Conservation (phyloP, 2,329 filamentous ascomycete species). For the Berkeleyomyces basicola region DNA sequence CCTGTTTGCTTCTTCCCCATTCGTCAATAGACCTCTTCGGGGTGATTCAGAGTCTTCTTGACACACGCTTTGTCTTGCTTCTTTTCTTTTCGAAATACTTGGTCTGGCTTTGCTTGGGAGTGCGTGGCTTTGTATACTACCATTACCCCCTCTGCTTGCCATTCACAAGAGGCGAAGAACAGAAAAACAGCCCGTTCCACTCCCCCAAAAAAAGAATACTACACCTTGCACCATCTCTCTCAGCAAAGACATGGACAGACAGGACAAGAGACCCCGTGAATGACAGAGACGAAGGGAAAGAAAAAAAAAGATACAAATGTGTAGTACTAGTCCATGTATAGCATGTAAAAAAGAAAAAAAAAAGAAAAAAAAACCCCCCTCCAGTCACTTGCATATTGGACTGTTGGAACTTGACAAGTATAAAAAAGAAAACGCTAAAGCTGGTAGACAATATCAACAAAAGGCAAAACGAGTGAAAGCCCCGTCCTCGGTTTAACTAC, state of each 20-base stretch:
- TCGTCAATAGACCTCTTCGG: slow-evolving; percentile 23
- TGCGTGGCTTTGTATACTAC: not conserved
- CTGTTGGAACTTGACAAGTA: no score
- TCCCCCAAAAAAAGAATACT: no score
- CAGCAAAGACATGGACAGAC: no score
- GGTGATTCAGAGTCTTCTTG: slow-evolving; percentile 5
- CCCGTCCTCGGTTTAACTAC: no score
- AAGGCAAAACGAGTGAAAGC: no score
- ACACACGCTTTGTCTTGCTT: not conserved
- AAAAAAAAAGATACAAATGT: not conserved
- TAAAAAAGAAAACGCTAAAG: no score
- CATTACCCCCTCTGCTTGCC: not conserved
- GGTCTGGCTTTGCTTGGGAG: not conserved
- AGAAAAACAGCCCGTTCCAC: no score
- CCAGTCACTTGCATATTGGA: no score
- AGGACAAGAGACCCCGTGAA: not conserved
- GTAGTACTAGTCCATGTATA: not conserved
- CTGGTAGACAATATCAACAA: no score
- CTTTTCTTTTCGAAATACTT: not conserved
- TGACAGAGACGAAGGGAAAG: not conserved
- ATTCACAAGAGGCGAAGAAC: no score
- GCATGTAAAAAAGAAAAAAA: not conserved
- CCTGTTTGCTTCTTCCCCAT: slow-evolving; percentile 13
- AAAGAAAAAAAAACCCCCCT: not conserved
- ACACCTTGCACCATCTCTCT: not conserved